Percentiles rank a stretch among this genome's conserved stretches.
Conservation (phyloP, 768 basidiomycete genomes). For the Termitomyces sp. region DNA sequence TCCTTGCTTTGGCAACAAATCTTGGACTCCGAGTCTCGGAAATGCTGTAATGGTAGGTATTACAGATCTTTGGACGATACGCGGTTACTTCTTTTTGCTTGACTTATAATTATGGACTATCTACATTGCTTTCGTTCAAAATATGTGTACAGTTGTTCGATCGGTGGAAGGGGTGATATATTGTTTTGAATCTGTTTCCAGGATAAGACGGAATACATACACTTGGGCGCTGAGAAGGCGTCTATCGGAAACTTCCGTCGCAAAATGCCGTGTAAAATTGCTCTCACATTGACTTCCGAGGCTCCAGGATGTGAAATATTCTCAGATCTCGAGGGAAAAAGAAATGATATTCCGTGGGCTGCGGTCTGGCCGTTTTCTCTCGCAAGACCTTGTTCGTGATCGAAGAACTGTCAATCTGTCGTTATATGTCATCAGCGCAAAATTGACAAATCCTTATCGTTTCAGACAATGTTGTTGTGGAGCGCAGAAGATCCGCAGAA, state of each 20-base stretch:
- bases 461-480: neutral
- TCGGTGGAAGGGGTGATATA: neutral
- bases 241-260: neutral
- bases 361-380: neutral
- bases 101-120: neutral
- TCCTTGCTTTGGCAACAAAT: constrained; percentile 68
- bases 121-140: neutral
- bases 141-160: neutral
- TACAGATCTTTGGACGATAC: neutral
- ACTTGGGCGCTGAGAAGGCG: neutral
- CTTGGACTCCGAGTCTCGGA: constrained; percentile 62
- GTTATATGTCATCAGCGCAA: neutral
- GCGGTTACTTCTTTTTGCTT: neutral
- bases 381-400: neutral
- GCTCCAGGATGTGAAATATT: neutral
- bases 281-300: neutral
- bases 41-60: constrained; percentile 24
- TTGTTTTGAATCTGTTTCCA: neutral
- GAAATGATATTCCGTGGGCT: neutral
- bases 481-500: neutral
- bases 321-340: neutral
- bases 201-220: neutral
- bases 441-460: neutral
- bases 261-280: neutral
- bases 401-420: neutral